Conservation (phyloP, 495 filamentous ascomycete genomes). For the Coniosporium apollinis region DNA sequence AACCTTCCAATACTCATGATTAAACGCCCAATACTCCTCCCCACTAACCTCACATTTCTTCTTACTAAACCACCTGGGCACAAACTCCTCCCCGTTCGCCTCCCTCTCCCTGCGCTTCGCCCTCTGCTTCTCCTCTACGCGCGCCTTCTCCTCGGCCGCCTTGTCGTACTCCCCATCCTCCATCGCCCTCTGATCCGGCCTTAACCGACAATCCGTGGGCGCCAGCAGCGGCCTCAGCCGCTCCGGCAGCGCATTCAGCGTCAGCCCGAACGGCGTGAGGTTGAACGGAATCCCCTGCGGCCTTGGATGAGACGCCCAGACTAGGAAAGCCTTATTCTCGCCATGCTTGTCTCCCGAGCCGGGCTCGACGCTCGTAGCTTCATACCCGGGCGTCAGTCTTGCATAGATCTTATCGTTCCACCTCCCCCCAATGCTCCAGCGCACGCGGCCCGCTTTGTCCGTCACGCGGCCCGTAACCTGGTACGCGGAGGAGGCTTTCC, state of each 20-base stretch:
- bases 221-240: conserved; percentile 54
- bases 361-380: conserved; percentile 48
- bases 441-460: conserved; percentile 52
- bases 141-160: conserved; percentile 84
- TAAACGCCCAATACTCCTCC: conserved; percentile 80
- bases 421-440: conserved; percentile 78
- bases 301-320: conserved; percentile 77
- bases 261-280: conserved; percentile 87
- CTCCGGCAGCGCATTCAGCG: conserved; percentile 76
- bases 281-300: conserved; percentile 88
- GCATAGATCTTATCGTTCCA: conserved; percentile 99
- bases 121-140: conserved; percentile 87
- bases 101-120: conserved; percentile 59
- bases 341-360: conserved; percentile 20
- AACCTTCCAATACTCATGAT: conserved; percentile 70
- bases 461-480: conserved; percentile 73
- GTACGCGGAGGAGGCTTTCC: conserved; percentile 82
- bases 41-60: conserved; percentile 59
- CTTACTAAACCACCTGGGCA: conserved; percentile 73
- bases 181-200: conserved; percentile 97
- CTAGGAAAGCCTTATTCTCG: conserved; percentile 59
- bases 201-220: conserved; percentile 78
- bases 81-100: conserved; percentile 58
- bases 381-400: conserved; percentile 77
- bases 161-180: conserved; percentile 91